Conservation (phyloP, 108 stramenopile species). For the Skeletonema costatum region DNA sequence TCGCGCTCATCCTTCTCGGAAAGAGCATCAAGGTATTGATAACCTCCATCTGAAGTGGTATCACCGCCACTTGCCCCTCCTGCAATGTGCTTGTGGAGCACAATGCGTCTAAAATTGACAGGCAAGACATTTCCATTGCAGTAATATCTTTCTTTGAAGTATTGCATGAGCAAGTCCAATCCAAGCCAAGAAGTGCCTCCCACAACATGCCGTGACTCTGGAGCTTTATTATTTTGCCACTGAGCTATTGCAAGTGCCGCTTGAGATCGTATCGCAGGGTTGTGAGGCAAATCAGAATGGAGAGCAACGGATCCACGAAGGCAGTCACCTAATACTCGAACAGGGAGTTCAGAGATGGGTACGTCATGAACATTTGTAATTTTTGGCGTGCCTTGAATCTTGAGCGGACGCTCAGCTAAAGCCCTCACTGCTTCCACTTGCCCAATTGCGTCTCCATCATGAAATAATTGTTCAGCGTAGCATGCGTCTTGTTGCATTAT, state of each 20-base stretch:
- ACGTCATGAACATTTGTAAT: slow-evolving; percentile 77
- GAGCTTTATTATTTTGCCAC: slow-evolving; percentile 92
- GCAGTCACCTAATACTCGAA: slow-evolving; percentile 84
- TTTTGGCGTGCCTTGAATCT: slow-evolving; percentile 79
- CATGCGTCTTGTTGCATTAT: slow-evolving; percentile 88
- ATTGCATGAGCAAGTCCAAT: slow-evolving; percentile 76
- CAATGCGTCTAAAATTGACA: slow-evolving; percentile 73
- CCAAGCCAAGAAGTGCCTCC: slow-evolving; percentile 80
- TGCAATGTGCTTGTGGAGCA: slow-evolving; percentile 71
- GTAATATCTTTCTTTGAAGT: slow-evolving; percentile 81
- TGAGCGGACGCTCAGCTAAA: slow-evolving; percentile 83
- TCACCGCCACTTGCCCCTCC: slow-evolving; percentile 54
- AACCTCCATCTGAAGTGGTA: slow-evolving; percentile 56
- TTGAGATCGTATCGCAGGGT: slow-evolving; percentile 77
- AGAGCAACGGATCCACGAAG: slow-evolving; percentile 81
- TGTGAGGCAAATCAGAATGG: slow-evolving; percentile 83
- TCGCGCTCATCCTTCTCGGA: slow-evolving; percentile 64
- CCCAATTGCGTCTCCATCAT: slow-evolving; percentile 83
- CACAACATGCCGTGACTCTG: slow-evolving; percentile 59
- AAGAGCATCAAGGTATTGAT: slow-evolving; percentile 75
- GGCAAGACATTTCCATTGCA: slow-evolving; percentile 71
- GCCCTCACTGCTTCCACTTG: slow-evolving; percentile 82
- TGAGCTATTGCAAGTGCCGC: slow-evolving; percentile 86
- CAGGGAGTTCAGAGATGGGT: slow-evolving; percentile 77
- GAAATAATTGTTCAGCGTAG: slow-evolving; percentile 82